These are phyloP conservation scores for Knufia petricola DNA, from an alignment of 2,329 filamentous ascomycete species.

Conservation along the genomic window DNA sequence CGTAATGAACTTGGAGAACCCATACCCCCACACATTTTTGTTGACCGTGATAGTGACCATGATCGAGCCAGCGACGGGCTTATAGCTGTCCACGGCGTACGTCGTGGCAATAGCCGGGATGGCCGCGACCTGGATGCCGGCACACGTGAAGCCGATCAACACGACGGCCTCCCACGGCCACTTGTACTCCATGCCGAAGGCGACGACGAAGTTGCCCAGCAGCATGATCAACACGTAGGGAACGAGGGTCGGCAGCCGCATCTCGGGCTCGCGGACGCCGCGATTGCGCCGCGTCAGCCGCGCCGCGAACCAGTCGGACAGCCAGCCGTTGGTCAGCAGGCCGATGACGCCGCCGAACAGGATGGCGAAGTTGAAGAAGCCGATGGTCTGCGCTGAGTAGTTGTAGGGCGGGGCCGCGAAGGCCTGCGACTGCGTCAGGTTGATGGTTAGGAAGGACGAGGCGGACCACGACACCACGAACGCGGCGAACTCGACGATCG, in stretches of 20 bases:
- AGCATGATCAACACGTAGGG: constrained; percentile 49
- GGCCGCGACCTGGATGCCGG: constrained; percentile 50
- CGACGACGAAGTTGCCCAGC: constrained; percentile 49
- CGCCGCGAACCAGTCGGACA: constrained; percentile 49
- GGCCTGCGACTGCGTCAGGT: constrained; percentile 49
- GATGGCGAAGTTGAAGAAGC: constrained; percentile 50
- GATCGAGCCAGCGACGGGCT: constrained; percentile 50
- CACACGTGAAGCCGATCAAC: constrained; percentile 48
- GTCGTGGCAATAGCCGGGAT: constrained; percentile 48
- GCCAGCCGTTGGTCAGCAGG: constrained; percentile 44
- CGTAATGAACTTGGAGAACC: constrained; percentile 48
- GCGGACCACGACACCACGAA: constrained; percentile 54
- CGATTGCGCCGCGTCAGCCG: constrained; percentile 43
- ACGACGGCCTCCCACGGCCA: constrained; percentile 47
- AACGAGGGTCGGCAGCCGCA: constrained; percentile 48
- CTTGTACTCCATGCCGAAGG: constrained; percentile 43
- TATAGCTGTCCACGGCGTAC: constrained; percentile 57
- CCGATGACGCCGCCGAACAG: constrained; percentile 47
- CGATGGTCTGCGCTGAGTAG: constrained; percentile 40
- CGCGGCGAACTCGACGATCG: constrained; percentile 53
- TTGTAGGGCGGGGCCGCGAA: constrained; percentile 49
- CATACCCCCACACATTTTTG: constrained; percentile 56
- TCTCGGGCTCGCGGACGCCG: constrained; percentile 50
- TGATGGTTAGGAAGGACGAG: constrained; percentile 49
- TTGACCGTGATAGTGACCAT: constrained; percentile 55